A percentile compares a stretch with the other conserved stretches of the same genome.
Conservation (phyloP, 2,329 filamentous ascomycete species). For the Monilinia fructicola region DNA sequence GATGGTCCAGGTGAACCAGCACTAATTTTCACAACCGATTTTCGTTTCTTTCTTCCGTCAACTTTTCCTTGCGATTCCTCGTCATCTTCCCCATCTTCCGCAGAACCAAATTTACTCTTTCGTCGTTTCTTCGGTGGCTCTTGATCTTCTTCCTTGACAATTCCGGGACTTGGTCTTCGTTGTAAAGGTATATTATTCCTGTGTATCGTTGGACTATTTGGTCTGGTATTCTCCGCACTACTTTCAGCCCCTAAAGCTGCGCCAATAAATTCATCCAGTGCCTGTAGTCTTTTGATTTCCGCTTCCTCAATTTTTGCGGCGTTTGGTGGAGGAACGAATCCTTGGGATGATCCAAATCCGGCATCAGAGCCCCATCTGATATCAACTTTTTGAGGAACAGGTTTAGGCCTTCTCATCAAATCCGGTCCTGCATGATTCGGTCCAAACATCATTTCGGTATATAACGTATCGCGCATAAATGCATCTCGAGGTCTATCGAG, state of each 20-base stretch:
- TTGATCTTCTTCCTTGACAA: conserved; percentile 40
- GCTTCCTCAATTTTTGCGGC: conserved; percentile 59
- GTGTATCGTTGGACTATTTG: conserved; percentile 34
- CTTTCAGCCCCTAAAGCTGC: conserved; percentile 40
- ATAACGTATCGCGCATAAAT: conserved; percentile 33
- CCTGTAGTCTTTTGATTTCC: conserved; percentile 54
- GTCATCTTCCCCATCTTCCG: conserved; percentile 47
- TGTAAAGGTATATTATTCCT: neutral
- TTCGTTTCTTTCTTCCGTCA: conserved; percentile 39
- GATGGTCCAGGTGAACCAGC: conserved; percentile 30
- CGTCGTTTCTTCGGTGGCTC: conserved; percentile 53
- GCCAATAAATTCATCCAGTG: conserved; percentile 54
- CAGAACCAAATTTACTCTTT: conserved; percentile 50
- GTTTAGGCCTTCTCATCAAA: conserved; percentile 25
- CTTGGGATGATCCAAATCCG: conserved; percentile 58
- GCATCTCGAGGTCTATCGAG: conserved; percentile 27
- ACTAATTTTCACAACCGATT: conserved; percentile 35
- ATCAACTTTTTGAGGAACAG: conserved; percentile 40
- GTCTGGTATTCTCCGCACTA: conserved; percentile 59
- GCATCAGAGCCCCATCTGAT: conserved; percentile 68
- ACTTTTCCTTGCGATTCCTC: conserved; percentile 42
- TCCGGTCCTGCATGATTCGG: conserved; percentile 18
- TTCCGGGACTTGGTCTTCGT: neutral
- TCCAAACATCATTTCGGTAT: conserved; percentile 37
- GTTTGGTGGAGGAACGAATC: conserved; percentile 57